Evolutionary conservation across 139 green algal species (phyloP).

Genomic region (Eudorina sp.): DNA sequence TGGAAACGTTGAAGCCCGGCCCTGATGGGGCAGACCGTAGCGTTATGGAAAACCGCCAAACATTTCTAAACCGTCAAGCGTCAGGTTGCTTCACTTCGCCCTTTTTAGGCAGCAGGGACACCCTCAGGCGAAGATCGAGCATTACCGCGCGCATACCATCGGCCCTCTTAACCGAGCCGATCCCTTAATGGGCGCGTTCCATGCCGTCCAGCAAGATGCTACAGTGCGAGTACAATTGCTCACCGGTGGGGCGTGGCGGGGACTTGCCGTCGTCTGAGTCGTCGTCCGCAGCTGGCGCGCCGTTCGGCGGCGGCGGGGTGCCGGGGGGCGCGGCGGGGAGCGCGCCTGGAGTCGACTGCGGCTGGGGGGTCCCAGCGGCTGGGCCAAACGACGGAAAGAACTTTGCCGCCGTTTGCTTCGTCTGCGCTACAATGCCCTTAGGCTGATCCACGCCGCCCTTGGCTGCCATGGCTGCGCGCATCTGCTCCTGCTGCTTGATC

Average conservation of each 20-base stretch:
- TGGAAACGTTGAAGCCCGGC: constrained; percentile 34
- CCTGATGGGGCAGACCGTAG: constrained; percentile 18
- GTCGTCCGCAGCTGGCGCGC: not conserved
- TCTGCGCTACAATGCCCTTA: not conserved
- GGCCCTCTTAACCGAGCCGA: too few relatives aligned
- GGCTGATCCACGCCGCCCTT: not conserved
- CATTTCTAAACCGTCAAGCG: too few relatives aligned
- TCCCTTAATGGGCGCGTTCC: too few relatives aligned
- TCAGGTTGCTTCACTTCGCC: too few relatives aligned
- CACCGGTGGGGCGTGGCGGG: not conserved
- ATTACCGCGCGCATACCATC: too few relatives aligned
- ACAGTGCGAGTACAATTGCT: not conserved
- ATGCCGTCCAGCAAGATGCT: not conserved
- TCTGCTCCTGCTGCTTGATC: constrained; percentile 61
- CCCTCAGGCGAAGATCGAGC: too few relatives aligned
- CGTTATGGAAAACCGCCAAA: too few relatives aligned
- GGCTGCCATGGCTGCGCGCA: constrained; percentile 46
- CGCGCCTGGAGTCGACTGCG: too few relatives aligned
- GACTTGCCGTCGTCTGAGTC: constrained; percentile 53
- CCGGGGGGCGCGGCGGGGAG: not conserved
- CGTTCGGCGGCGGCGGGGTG: constrained; percentile 14
- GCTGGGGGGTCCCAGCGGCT: too few relatives aligned
- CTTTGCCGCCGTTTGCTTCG: constrained; percentile 32
- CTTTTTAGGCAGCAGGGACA: too few relatives aligned
- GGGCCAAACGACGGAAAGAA: constrained; percentile 48